These are phyloP conservation scores for Conringia planisiliqua DNA, from an alignment of 345 rosid species.

Conservation along the genomic window DNA sequence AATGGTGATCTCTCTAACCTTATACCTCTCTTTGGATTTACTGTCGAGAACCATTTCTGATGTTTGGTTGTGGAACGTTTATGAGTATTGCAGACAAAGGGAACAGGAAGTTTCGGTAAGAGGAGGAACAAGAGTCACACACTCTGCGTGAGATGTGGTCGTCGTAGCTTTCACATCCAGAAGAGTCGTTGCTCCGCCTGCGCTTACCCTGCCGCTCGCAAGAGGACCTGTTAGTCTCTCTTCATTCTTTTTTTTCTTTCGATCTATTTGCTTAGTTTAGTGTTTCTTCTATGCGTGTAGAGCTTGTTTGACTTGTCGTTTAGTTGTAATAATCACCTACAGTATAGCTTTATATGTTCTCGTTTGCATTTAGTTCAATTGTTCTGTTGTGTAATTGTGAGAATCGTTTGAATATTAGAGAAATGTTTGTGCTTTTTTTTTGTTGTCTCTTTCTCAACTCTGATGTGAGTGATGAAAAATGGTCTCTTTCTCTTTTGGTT, in stretches of 20 bases:
- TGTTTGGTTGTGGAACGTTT: neutral
- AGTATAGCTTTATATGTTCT: neutral
- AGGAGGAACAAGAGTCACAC: constrained; percentile 99
- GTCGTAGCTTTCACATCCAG: constrained; percentile 98
- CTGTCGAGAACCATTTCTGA: neutral
- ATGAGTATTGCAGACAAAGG: constrained; percentile 68
- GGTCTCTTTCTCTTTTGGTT: neutral
- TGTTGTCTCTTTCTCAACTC: neutral
- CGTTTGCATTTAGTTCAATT: neutral
- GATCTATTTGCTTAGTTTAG: neutral
- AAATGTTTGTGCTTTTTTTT: neutral
- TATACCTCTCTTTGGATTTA: neutral
- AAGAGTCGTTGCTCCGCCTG: constrained; percentile 97
- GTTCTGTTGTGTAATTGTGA: neutral
- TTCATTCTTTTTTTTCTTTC: neutral
- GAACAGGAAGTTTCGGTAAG: constrained; percentile 98
- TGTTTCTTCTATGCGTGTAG: neutral
- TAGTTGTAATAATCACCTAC: neutral
- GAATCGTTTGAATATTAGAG: neutral
- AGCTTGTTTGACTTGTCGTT: neutral
- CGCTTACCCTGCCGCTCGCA: constrained; percentile 97
- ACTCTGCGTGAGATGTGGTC: constrained; percentile 94
- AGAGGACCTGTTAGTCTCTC: constrained; percentile 66
- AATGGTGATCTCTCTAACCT: constrained; percentile 30
- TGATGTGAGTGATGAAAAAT: neutral